Evolutionary conservation across 2,329 filamentous ascomycete species (phyloP).

Genomic region (Monosporascus sp.): DNA sequence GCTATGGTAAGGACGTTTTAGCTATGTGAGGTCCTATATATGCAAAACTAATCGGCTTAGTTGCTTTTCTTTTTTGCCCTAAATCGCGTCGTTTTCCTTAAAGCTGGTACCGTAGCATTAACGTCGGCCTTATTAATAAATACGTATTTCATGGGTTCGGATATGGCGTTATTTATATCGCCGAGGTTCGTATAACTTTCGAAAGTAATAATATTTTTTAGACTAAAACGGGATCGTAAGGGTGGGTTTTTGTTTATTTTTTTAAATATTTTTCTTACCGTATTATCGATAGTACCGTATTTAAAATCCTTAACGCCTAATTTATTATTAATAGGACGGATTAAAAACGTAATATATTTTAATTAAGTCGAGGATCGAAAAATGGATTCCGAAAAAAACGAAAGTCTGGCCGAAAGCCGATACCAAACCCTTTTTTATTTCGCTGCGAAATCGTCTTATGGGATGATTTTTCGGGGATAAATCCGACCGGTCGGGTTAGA

Average conservation of each 20-base stretch:
- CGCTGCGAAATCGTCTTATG: constrained; percentile 12
- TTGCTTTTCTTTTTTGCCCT: constrained; percentile 23
- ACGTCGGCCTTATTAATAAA: constrained; percentile 9
- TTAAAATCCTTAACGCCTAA: constrained; percentile 28
- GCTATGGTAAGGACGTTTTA: constrained; percentile 13
- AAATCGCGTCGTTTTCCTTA: constrained; percentile 6
- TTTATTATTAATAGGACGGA: constrained; percentile 31
- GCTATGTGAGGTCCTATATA: constrained; percentile 18
- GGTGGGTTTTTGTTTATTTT: constrained; percentile 19
- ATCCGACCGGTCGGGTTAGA: constrained; percentile 28
- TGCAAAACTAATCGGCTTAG: constrained; percentile 29
- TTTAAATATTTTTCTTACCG: constrained; percentile 28
- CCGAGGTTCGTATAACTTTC: constrained; percentile 32
- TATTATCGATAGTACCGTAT: constrained; percentile 30
- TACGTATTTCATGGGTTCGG: constrained; percentile 19
- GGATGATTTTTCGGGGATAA: constrained; percentile 31
- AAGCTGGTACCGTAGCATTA: constrained; percentile 3
- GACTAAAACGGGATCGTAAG: constrained; percentile 24
- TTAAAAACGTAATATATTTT: constrained; percentile 25
- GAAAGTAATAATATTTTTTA: constrained; percentile 30
- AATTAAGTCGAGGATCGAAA: constrained; percentile 30
- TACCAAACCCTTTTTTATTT: constrained; percentile 27
- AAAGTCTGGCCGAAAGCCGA: constrained; percentile 14
- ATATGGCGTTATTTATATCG: constrained; percentile 14
- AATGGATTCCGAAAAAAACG: constrained; percentile 20